phyloP scores from a whole-genome alignment of 2,329 filamentous ascomycete species.

The Zymoseptoria ardabiliae region DNA sequence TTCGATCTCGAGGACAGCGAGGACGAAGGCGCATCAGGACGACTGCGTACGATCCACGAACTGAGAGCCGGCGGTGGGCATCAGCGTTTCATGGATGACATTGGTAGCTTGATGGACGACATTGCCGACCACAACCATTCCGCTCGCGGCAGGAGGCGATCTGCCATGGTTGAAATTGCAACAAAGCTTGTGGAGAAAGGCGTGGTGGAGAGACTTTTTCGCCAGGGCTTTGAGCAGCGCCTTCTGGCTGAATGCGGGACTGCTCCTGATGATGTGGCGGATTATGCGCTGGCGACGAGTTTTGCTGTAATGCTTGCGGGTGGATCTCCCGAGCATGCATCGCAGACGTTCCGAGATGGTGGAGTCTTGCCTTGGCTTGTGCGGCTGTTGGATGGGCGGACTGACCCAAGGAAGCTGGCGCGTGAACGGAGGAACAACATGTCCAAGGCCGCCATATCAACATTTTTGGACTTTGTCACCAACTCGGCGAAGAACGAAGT shows the following conservation, averaged over 20 bases:
- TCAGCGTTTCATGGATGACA: slow-evolving; percentile 48
- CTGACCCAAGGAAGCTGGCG: slow-evolving; percentile 48
- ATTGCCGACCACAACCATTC: slow-evolving; percentile 41
- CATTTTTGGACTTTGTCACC: slow-evolving; percentile 49
- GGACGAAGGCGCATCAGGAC: slow-evolving; percentile 34
- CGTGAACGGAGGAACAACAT: slow-evolving; percentile 62
- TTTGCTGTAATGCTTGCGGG: slow-evolving; percentile 56
- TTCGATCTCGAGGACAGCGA: slow-evolving; percentile 40
- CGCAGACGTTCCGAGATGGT: slow-evolving; percentile 43
- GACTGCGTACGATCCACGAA: slow-evolving; percentile 54
- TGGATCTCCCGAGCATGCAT: slow-evolving; percentile 52
- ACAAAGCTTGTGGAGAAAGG: slow-evolving; percentile 49
- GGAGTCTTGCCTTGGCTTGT: slow-evolving; percentile 40
- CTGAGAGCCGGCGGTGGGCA: slow-evolving; percentile 53
- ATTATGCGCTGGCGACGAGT: slow-evolving; percentile 58
- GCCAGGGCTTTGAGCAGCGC: slow-evolving; percentile 63
- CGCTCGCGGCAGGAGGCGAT: slow-evolving; percentile 43
- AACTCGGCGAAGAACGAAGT: slow-evolving; percentile 34
- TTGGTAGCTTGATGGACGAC: slow-evolving; percentile 52
- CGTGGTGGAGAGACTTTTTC: slow-evolving; percentile 63
- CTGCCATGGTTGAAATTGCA: slow-evolving; percentile 50
- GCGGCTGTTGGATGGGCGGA: slow-evolving; percentile 43
- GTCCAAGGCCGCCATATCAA: slow-evolving; percentile 55
- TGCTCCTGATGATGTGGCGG: slow-evolving; percentile 39
- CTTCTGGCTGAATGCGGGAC: slow-evolving; percentile 56